Evolutionary conservation across 345 rosid species (phyloP), one percentile per base, ranked within the genome.

Genomic region (Populus davidiana): DNA sequence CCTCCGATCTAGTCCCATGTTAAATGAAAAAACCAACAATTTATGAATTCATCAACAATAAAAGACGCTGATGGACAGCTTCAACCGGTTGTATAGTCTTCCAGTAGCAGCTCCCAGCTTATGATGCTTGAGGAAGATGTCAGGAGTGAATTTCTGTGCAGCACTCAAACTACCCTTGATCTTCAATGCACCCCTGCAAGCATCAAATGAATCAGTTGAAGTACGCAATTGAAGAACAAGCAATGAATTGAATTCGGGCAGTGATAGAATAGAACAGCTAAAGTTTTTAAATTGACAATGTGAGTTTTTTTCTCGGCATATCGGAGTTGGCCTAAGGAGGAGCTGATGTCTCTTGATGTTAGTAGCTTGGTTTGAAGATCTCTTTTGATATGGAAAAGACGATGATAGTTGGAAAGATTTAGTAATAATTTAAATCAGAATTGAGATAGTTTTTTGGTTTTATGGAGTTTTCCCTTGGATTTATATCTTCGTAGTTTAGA

Each of bases 111-210:
- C 73, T 96, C 89, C 92, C 90, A 96, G 74, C 92, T n/a, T n/a
- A n/a, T n/a, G n/a, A n/a, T n/a, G n/a, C n/a, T 93, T 96, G 1
- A 98, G 99, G 92, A 96, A 96, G 80, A 96, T 92, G 81, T 93
- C 98, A 0, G 99, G 99, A 16, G 99, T 92, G 81, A 96, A 90
- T 74, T 96, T 93, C 90, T 92, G 98, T 0, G 98, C 99, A 0
- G 98, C 96, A 75, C 89, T 91, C 80, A 96, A 86, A 75, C 98
- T 96, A 66, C 99, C 99, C 85, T 91, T 93, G 64, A 96, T 85
- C 92, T 96, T 96, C 94, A 96, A 85, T 0, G 89, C 89, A 29
- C 99, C 99, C 89, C 98, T 95, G 86, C 83, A 81, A 76, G 70
- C 77, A 80, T 56, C 81, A 43, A 56, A 69, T 12, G 35, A 33